phyloP scores from a whole-genome alignment of 805 yeast species.

The Lipomyces orientalis region DNA sequence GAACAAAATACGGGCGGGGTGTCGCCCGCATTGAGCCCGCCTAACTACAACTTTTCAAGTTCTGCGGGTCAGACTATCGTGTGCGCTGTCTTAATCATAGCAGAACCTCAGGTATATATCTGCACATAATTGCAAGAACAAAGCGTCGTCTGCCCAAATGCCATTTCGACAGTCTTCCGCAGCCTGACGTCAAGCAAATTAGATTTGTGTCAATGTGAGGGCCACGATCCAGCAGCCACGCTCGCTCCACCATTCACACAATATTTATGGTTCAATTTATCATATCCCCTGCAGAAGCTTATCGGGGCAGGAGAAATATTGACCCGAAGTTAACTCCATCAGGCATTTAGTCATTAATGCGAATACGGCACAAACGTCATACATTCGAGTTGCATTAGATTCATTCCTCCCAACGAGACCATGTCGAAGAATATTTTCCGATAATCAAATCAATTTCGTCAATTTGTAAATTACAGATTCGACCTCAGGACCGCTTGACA shows the following conservation, averaged over 20 bases:
- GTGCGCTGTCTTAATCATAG: no score
- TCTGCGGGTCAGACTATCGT: neutral
- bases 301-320: constrained; percentile 1
- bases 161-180: no score
- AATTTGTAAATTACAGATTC: neutral
- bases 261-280: neutral
- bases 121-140: no score
- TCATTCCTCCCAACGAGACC: neutral
- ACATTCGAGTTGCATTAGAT: neutral
- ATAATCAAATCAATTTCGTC: neutral
- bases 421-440: neutral
- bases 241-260: no score
- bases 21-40: neutral
- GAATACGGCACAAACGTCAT: neutral
- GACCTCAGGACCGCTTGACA: neutral
- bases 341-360: neutral
- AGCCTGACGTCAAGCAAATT: no score
- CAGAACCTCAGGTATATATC: no score
- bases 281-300: neutral
- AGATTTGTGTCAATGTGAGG: no score
- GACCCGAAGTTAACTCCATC: neutral
- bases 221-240: no score
- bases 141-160: no score
- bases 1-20: neutral
- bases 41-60: neutral